These are phyloP conservation scores for Euphorbia tirucalli DNA, from an alignment of 345 rosid species.

Conservation along the genomic window DNA sequence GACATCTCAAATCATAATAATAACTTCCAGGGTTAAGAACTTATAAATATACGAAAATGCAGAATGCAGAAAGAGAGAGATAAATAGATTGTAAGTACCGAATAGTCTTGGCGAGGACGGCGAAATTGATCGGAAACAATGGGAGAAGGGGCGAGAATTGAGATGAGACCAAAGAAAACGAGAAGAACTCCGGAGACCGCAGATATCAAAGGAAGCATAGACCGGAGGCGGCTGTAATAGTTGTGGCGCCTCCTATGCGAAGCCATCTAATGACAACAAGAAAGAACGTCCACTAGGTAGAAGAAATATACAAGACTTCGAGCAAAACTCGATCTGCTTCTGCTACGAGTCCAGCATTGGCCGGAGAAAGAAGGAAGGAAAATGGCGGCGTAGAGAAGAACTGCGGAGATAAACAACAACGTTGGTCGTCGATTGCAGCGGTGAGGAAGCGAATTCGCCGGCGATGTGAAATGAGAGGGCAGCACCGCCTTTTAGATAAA, in stretches of 20 bases:
- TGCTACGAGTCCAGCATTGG: not conserved
- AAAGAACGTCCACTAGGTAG: not conserved
- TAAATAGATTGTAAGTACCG: constrained; percentile 28
- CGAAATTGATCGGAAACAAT: constrained; percentile 41
- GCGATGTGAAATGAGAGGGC: too few relatives aligned
- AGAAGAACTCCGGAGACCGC: constrained; percentile 58
- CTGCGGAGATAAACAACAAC: too few relatives aligned
- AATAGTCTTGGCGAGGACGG: constrained; percentile 28
- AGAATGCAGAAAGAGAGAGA: not conserved
- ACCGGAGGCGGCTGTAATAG: constrained; percentile 50
- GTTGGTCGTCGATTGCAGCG: too few relatives aligned
- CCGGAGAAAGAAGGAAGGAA: not conserved
- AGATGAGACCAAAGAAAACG: constrained; percentile 61
- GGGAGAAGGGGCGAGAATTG: constrained; percentile 70
- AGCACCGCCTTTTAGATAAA: too few relatives aligned
- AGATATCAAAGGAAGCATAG: constrained; percentile 45
- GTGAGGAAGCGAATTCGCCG: not conserved
- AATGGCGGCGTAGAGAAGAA: too few relatives aligned
- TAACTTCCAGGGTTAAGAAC: too few relatives aligned
- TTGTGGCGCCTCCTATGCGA: constrained; percentile 66
- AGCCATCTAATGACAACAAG: constrained; percentile 40
- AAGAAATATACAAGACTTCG: not conserved
- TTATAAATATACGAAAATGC: not conserved
- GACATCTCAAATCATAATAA: too few relatives aligned
- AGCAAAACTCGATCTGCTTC: constrained; percentile 3